Evolutionary conservation across 495 filamentous ascomycete genomes (phyloP), one percentile per base, ranked within the genome.

Genomic region (Lindgomyces ingoldianus): DNA sequence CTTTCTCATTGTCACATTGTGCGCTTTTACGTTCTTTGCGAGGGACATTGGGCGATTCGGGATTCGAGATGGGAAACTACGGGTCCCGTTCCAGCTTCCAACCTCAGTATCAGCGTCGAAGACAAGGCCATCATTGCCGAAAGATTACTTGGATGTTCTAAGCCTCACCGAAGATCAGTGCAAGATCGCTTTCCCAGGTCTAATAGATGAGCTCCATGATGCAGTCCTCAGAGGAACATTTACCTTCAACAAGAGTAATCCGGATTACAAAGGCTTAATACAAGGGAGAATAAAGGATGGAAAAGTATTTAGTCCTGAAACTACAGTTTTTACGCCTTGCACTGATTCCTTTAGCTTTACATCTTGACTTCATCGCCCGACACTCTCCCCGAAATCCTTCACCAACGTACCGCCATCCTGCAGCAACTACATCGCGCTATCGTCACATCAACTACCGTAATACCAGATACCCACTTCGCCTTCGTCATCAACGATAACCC

Each of bases 381-480:
- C 24, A 70, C 68, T 3, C 72, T 77, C 36, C 48, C 59, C 24
- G 18, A 54, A 29, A 77, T 78, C 51, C 75, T 76, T 8, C 68
- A 73, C 6, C 80, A 81, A 50, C 74, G 79, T 16, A 52, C 78
- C 27, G 77, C 80, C 8, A 74, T 74, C 6, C 65, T 77, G 0
- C 47, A 67, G 4, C 56, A 62, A 19, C 59, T 75, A 22, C 59
- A 84, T 71, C 78, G 81, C 60, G 81, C 83, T 25, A 59, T 85
- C 19, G 53, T 79, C 9, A 81, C 83, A 42, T 77, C 81, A 3
- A 81, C 78, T 0, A 3, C 46, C n/a, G n/a, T 76, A 0, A 70
- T 85, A 16, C 87, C 84, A 0, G 81, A 89, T 62, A 84, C 88
- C 30, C 80, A 86, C 72, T 88, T 91, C 69, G 65, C 77, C 10